phyloP scores from a whole-genome alignment of 768 basidiomycete species.

The Trametes cinnabarina region DNA sequence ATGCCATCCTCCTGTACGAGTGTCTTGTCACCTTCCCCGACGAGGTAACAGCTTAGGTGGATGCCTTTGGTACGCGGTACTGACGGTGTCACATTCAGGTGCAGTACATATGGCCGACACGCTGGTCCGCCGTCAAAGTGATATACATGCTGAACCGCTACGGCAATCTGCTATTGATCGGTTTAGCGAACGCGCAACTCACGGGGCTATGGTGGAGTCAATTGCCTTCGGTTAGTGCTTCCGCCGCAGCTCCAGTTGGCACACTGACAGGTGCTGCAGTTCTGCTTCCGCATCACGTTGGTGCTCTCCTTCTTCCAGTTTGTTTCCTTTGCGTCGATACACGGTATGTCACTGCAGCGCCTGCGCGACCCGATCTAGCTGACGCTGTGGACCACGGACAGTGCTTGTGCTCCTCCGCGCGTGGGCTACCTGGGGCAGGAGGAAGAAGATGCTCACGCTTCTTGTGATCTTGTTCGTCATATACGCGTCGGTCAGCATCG shows the following conservation, averaged over 20 bases:
- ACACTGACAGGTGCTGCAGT: not conserved
- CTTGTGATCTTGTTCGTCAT: constrained; percentile 5
- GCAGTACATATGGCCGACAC: constrained; percentile 18
- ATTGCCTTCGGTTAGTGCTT: not conserved
- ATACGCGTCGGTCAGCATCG: constrained; percentile 4
- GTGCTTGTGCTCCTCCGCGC: constrained; percentile 17
- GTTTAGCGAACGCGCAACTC: constrained; percentile 3
- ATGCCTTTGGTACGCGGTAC: not conserved
- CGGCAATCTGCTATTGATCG: constrained; percentile 9
- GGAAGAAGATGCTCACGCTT: constrained; percentile 2
- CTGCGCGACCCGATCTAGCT: no score
- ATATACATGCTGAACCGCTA: constrained; percentile 20
- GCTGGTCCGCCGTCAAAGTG: constrained; percentile 16
- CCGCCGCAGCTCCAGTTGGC: not conserved
- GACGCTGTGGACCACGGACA: no score
- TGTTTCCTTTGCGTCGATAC: constrained; percentile 10
- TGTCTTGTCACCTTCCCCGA: constrained; percentile 3
- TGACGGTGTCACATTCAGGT: not conserved
- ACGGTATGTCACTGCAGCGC: not conserved
- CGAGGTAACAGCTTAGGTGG: not conserved
- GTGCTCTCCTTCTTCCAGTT: constrained; percentile 10
- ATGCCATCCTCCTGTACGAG: constrained; percentile 13
- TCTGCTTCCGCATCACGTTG: constrained; percentile 7
- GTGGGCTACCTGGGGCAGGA: constrained; percentile 18
- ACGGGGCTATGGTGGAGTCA: constrained; percentile 9